phyloP scores from a whole-genome alignment of 1,284 basidiomycete genomes.

The Filobasidium uniguttulatum region DNA sequence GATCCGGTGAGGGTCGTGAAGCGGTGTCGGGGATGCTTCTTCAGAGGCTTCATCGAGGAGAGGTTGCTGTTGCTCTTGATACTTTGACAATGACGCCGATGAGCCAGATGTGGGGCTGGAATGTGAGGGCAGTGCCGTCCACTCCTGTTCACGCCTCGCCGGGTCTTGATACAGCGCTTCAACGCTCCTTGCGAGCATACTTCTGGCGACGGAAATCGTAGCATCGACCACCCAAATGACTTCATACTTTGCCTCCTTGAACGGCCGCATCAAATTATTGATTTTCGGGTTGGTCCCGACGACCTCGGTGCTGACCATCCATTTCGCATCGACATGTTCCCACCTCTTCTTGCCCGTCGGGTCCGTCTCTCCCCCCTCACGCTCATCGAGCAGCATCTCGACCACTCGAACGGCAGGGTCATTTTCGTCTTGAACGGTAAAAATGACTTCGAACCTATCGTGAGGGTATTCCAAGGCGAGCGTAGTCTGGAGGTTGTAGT shows the following conservation, averaged over 20 bases:
- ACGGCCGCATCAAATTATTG: conserved; percentile 83
- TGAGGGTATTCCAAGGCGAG: conserved; percentile 78
- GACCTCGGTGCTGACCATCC: conserved; percentile 40
- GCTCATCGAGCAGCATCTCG: conserved; percentile 56
- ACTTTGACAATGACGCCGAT: neutral
- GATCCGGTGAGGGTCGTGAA: conserved; percentile 36
- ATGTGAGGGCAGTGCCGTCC: conserved; percentile 18
- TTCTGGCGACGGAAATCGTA: conserved; percentile 64
- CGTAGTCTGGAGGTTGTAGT: conserved; percentile 80
- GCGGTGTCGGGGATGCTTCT: neutral
- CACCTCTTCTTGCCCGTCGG: conserved; percentile 24
- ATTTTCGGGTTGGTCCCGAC: conserved; percentile 94
- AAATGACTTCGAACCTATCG: conserved; percentile 58
- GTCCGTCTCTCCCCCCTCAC: neutral
- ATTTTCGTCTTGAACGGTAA: conserved; percentile 64
- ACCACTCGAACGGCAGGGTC: conserved; percentile 74
- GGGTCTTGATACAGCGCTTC: no score
- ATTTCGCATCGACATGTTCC: neutral
- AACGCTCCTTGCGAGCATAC: conserved; percentile 75
- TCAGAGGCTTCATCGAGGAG: conserved; percentile 1
- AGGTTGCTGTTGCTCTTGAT: neutral
- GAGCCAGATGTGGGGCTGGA: no score
- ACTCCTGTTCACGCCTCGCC: conserved; percentile 21
- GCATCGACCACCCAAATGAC: conserved; percentile 96
- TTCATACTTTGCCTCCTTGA: conserved; percentile 65